Evolutionary conservation across 2,329 filamentous ascomycete species (phyloP).

Genomic region (Nigrospora sphaerica): DNA sequence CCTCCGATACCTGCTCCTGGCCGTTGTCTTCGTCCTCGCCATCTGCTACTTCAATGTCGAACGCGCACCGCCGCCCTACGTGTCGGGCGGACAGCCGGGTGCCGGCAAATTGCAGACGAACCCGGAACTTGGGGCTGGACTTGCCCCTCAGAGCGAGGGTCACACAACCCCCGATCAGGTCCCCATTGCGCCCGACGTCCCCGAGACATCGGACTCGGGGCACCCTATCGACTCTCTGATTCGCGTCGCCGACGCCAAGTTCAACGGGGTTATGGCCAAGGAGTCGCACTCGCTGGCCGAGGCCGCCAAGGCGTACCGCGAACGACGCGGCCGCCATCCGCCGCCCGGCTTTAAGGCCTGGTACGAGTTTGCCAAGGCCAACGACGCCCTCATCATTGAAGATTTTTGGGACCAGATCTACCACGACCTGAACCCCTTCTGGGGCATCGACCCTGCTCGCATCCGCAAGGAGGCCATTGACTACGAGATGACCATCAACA

Average conservation of each 20-base stretch:
- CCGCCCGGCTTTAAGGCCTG: slow-evolving; percentile 41
- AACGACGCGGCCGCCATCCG: slow-evolving; percentile 39
- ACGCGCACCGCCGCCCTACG: slow-evolving; percentile 8
- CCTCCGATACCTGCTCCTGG: slow-evolving; percentile 31
- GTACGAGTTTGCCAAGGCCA: slow-evolving; percentile 35
- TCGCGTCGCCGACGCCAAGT: slow-evolving; percentile 27
- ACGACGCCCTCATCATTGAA: slow-evolving; percentile 36
- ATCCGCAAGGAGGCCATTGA: slow-evolving; percentile 46
- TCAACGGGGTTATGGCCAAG: slow-evolving; percentile 30
- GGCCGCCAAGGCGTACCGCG: slow-evolving; percentile 38
- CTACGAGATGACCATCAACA: slow-evolving; percentile 55
- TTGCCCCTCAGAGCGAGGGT: neutral
- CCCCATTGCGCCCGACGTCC: slow-evolving; percentile 6
- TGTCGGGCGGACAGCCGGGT: slow-evolving; percentile 5
- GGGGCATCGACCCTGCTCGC: slow-evolving; percentile 39
- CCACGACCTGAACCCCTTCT: slow-evolving; percentile 45
- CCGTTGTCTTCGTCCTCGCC: slow-evolving; percentile 23
- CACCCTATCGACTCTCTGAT: slow-evolving; percentile 40
- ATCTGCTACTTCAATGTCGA: slow-evolving; percentile 24
- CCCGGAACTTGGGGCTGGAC: neutral
- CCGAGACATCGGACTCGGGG: slow-evolving; percentile 9
- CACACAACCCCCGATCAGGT: slow-evolving; percentile 7
- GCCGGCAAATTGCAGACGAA: neutral
- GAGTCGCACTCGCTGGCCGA: slow-evolving; percentile 32
- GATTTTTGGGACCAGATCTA: slow-evolving; percentile 47